Evolutionary conservation across 805 yeast species (phyloP).

Genomic region (Alloascoidea africana): DNA sequence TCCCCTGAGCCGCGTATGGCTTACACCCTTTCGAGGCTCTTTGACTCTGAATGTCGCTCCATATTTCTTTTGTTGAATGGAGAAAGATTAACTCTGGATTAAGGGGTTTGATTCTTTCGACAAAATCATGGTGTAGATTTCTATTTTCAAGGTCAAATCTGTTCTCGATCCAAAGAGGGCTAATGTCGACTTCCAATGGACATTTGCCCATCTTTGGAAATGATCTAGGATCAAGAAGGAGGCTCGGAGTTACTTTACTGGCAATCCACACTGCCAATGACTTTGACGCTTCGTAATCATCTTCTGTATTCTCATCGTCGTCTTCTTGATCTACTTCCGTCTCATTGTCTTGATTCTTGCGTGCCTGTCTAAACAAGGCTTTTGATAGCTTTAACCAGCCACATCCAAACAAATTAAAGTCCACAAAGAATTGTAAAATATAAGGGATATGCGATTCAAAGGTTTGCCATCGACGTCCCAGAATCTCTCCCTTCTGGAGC

Average conservation of each 20-base stretch:
- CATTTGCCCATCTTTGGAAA: slow-evolving; percentile 45
- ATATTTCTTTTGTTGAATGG: not conserved
- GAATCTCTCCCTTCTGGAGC: slow-evolving; percentile 27
- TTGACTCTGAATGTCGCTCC: not conserved
- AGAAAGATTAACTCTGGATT: not conserved
- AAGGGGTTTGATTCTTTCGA: slow-evolving; percentile 15
- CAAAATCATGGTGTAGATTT: slow-evolving; percentile 34
- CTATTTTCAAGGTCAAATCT: slow-evolving; percentile 27
- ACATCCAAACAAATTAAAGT: slow-evolving; percentile 76
- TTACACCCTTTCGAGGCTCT: not conserved
- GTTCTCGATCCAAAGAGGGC: slow-evolving; percentile 46
- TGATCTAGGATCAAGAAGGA: not conserved
- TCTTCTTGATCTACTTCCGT: not conserved
- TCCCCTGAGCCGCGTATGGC: not conserved
- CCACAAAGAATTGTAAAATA: slow-evolving; percentile 62
- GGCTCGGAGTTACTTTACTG: too few species aligned
- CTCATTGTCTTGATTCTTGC: not conserved
- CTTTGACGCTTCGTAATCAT: slow-evolving; percentile 10
- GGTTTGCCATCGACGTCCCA: slow-evolving; percentile 27
- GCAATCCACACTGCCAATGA: slow-evolving; percentile 18
- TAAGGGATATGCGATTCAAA: slow-evolving; percentile 77
- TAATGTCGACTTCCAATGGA: slow-evolving; percentile 56
- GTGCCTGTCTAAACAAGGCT: slow-evolving; percentile 30
- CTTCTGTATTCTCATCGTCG: slow-evolving; percentile 6
- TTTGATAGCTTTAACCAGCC: slow-evolving; percentile 45